phyloP scores from a whole-genome alignment of 1,139 yeast genomes.

The Barnettozyma hawaiiensis region DNA sequence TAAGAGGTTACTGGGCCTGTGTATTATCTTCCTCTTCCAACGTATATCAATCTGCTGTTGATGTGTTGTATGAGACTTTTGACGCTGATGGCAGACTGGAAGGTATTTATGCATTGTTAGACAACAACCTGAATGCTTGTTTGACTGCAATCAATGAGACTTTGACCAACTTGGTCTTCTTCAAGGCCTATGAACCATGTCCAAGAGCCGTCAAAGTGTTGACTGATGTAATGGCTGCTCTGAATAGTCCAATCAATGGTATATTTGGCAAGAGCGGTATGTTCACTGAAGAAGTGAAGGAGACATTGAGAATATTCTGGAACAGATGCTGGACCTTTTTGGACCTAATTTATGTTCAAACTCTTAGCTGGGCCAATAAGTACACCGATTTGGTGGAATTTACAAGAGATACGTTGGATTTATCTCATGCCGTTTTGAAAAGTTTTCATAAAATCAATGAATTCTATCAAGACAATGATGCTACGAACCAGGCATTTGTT shows the following conservation, averaged over 20 bases:
- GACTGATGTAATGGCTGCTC: slow-evolving; percentile 63
- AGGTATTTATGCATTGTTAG: slow-evolving; percentile 54
- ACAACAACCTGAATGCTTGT: slow-evolving; percentile 38
- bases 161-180: slow-evolving; percentile 39
- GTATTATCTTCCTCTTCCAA: slow-evolving; percentile 49
- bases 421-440: slow-evolving; percentile 62
- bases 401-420: slow-evolving; percentile 80
- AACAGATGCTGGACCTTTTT: slow-evolving; percentile 62
- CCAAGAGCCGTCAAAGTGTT: slow-evolving; percentile 70
- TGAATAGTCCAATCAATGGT: slow-evolving; percentile 66
- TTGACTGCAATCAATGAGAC: slow-evolving; percentile 45
- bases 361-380: slow-evolving; percentile 66
- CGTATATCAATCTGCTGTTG: slow-evolving; percentile 63
- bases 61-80: slow-evolving; percentile 67
- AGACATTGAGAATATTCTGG: slow-evolving; percentile 50
- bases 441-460: slow-evolving; percentile 54
- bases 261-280: slow-evolving; percentile 32
- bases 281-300: slow-evolving; percentile 21
- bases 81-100: slow-evolving; percentile 73
- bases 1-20: slow-evolving; percentile 64
- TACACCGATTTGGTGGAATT: slow-evolving; percentile 65
- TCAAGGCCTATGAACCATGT: slow-evolving; percentile 63
- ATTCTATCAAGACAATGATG: slow-evolving; percentile 28
- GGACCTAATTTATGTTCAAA: slow-evolving; percentile 59
- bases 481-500: slow-evolving; percentile 30